Conservation (phyloP, 2,329 filamentous ascomycete species). For the Alternaria ethzedia region DNA sequence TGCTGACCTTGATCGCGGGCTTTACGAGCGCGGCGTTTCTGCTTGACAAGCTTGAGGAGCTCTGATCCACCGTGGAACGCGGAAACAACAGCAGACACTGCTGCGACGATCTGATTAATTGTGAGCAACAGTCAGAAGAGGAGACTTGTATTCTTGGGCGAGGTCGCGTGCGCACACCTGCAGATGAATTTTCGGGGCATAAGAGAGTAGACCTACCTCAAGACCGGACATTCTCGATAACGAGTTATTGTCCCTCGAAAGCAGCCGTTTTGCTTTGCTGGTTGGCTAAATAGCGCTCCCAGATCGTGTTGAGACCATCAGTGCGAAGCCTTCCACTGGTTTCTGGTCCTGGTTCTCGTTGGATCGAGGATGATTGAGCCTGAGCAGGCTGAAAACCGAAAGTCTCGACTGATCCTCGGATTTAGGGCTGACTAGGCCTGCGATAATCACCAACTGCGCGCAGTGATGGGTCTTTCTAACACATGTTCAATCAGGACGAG, state of each 20-base stretch:
- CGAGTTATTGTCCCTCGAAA: not conserved
- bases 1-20: slow-evolving; percentile 28
- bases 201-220: slow-evolving; percentile 29
- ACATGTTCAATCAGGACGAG: not conserved
- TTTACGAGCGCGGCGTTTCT: slow-evolving; percentile 41
- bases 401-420: not conserved
- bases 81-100: slow-evolving; percentile 52
- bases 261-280: not conserved
- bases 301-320: slow-evolving; percentile 2
- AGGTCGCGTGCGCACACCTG: not conserved
- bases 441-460: not conserved
- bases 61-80: slow-evolving; percentile 53
- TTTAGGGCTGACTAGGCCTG: not conserved
- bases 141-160: not conserved
- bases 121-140: not conserved
- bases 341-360: not conserved
- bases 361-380: not conserved
- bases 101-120: slow-evolving; percentile 44
- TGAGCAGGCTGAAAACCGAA: not conserved
- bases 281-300: not conserved
- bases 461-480: not conserved
- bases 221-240: slow-evolving; percentile 31
- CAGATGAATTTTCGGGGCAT: not conserved
- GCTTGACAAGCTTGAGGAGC: slow-evolving; percentile 44
- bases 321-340: not conserved